Evolutionary conservation across 805 yeast species (phyloP).

Genomic region (Yamadazyma sp.): DNA sequence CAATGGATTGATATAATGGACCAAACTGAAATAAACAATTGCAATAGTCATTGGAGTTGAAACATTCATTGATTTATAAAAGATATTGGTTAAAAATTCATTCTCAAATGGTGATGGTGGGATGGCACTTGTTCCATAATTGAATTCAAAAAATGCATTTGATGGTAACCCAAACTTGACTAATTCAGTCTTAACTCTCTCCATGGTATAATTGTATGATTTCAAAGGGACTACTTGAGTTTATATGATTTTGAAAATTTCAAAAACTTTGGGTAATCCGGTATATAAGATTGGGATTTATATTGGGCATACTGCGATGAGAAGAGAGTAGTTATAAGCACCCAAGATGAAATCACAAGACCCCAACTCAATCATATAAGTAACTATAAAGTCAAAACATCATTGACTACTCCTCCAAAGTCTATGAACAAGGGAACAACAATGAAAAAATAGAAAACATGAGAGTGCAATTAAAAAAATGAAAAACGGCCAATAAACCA

Average conservation of each 20-base stretch:
- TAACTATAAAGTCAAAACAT: too few relatives aligned
- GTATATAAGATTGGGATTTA: background rate
- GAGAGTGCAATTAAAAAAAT: too few relatives aligned
- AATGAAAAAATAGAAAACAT: too few relatives aligned
- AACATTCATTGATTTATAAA: constrained; percentile 43
- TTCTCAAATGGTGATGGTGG: constrained; percentile 35
- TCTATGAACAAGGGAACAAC: too few relatives aligned
- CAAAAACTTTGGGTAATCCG: constrained; percentile 4
- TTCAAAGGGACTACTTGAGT: background rate
- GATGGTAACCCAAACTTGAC: constrained; percentile 36
- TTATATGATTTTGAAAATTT: background rate
- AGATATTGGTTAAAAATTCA: constrained; percentile 30
- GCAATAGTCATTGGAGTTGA: constrained; percentile 58
- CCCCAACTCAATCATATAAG: too few relatives aligned
- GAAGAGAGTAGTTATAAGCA: background rate
- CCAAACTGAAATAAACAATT: constrained; percentile 52
- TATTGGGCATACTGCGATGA: background rate
- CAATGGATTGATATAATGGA: constrained; percentile 51
- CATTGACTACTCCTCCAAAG: too few relatives aligned
- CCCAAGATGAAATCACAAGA: too few relatives aligned
- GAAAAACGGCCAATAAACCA: too few relatives aligned
- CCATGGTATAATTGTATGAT: constrained; percentile 3
- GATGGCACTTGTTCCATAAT: constrained; percentile 25
- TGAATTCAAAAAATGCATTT: constrained; percentile 27
- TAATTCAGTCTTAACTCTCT: constrained; percentile 10